These are phyloP conservation scores for Clavispora vitiphila DNA, from an alignment of 805 yeast genomes.

Conservation along the genomic window DNA sequence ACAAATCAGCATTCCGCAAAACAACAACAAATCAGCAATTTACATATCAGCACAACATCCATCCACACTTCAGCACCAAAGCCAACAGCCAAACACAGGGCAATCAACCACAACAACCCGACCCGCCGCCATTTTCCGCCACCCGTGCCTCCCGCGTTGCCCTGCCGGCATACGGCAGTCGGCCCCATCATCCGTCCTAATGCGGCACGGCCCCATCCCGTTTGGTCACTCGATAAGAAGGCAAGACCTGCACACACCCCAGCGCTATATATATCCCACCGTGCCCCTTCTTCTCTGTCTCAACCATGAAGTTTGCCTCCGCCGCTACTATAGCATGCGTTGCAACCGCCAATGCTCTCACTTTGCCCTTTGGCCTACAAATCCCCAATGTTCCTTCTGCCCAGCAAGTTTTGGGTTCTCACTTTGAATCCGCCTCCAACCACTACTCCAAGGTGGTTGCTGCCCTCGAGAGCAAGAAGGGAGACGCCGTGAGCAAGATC, in stretches of 20 bases:
- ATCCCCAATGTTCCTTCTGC: conserved; percentile 4
- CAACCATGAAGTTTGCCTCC: conserved; percentile 6
- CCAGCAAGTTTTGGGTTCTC: conserved; percentile 10
- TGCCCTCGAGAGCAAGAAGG: conserved; percentile 12
- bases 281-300: not conserved
- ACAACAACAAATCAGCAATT: too few species aligned
- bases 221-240: not conserved
- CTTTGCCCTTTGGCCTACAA: conserved; percentile 8
- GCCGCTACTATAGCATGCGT: conserved; percentile 10
- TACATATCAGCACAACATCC: too few species aligned
- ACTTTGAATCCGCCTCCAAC: conserved; percentile 8
- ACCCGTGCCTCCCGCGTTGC: too few species aligned
- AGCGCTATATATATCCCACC: not conserved
- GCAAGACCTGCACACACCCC: not conserved
- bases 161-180: not conserved
- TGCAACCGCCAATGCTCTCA: conserved; percentile 9
- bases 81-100: too few species aligned
- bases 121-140: too few species aligned
- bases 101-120: too few species aligned
- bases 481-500: conserved; percentile 40
- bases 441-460: conserved; percentile 11
- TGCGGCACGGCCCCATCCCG: not conserved
- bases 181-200: not conserved
- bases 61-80: too few species aligned
- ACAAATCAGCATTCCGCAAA: too few species aligned